Evolutionary conservation across 176 grass and related monocot genomes (phyloP).

Genomic region (Pharus latifolius): DNA sequence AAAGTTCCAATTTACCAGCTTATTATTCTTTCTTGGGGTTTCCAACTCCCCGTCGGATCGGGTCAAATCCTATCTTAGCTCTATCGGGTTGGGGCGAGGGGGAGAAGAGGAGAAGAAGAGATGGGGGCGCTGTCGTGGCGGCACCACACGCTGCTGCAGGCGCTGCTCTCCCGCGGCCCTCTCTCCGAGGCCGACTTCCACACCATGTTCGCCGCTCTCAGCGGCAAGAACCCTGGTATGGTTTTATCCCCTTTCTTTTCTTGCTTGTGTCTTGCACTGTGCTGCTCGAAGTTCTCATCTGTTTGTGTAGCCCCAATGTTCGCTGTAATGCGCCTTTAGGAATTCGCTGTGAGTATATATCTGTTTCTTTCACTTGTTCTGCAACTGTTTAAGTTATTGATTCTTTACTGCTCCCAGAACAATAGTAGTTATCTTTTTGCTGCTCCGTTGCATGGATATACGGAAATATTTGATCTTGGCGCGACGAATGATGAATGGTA

Average conservation of each 20-base stretch:
- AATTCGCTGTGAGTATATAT: too few species aligned
- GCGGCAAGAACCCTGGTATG: slow-evolving; percentile 53
- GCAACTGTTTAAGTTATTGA: too few species aligned
- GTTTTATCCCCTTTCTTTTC: neutral
- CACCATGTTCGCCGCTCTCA: slow-evolving; percentile 41
- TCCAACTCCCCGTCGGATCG: too few species aligned
- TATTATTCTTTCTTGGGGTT: too few species aligned
- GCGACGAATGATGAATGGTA: too few species aligned
- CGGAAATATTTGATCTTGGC: too few species aligned
- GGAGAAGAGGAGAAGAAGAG: neutral
- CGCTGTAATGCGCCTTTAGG: neutral
- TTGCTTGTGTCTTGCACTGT: neutral
- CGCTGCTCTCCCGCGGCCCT: slow-evolving; percentile 50
- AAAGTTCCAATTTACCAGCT: too few species aligned
- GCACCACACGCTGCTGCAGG: slow-evolving; percentile 69
- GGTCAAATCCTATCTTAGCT: too few species aligned
- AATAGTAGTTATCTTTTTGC: too few species aligned
- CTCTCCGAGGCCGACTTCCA: slow-evolving; percentile 47
- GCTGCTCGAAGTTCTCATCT: neutral
- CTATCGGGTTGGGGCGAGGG: neutral
- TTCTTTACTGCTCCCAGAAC: too few species aligned
- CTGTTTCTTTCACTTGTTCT: too few species aligned
- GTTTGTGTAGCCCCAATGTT: neutral
- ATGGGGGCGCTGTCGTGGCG: slow-evolving; percentile 52
- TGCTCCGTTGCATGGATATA: too few species aligned